Evolutionary conservation across 1,284 basidiomycete genomes (phyloP), one percentile per base, ranked within the genome.

Genomic region (Ustilago cynodontis): DNA sequence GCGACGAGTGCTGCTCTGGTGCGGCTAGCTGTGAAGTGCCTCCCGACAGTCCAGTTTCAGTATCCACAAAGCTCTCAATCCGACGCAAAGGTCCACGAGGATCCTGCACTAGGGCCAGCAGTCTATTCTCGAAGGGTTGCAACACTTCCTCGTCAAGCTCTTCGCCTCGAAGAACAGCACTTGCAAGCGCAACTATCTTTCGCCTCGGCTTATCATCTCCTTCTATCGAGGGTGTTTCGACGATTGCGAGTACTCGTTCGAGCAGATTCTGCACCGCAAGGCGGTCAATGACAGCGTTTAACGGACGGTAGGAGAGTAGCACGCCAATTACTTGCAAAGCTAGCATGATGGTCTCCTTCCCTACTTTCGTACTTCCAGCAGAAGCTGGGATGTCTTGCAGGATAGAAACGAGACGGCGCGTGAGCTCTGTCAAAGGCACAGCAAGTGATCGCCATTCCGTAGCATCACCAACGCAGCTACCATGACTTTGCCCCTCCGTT

Each of bases 121-220:
- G 33, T 11, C 73, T 47, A 7, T 18, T 29, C 20, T 76, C 73
- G 7, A 67, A 64, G 11, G 68, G 61, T n/a, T 53, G 61, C 26
- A 76, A 50, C 0, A 71, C 31, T 13, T 5, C 8, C 22, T 71
- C 73, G 20, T 60, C 55, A 5, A 76, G n/a, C 41, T 76, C 65
- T 41, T 76, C 73, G 22, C 64, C 60, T 28, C 60, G 50, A 6
- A 72, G 29, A 28, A 72, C 57, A 1, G 64, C 51, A 28, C 65
- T 59, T 28, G 70, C 64, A 5, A 65, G 24, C 8, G 45, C 65
- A 20, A 62, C 31, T 2, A 50, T 1, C 52, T 39, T 65, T 1
- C 41, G 0, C 41, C 5, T n/a, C 20, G 41, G n/a, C 20, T n/a
- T 22, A 9, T 59, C 16, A 20, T 16, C 16, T 13, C 26, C 9